phyloP scores from a whole-genome alignment of 305 asterid species.

The Plantago rigida region DNA sequence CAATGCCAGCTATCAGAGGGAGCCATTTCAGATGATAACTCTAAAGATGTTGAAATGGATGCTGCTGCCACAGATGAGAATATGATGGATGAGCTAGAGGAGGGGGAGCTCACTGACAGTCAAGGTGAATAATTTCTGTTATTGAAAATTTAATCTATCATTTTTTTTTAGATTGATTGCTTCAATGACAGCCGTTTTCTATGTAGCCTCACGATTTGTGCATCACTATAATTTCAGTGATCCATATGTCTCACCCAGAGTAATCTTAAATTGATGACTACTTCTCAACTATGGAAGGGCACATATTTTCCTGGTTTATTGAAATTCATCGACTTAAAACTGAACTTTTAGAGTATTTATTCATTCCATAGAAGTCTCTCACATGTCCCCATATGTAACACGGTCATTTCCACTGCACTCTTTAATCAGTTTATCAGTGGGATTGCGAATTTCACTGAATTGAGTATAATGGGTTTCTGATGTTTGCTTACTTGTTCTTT shows the following conservation, averaged over 20 bases:
- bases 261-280: background rate
- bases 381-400: no score
- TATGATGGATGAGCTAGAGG: slow-evolving; percentile 76
- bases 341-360: no score
- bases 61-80: slow-evolving; percentile 31
- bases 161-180: no score
- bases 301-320: no score
- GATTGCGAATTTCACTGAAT: slow-evolving; percentile 5
- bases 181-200: no score
- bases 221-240: slow-evolving; percentile 10
- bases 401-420: background rate
- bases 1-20: slow-evolving; percentile 92
- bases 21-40: slow-evolving; percentile 52
- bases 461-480: background rate
- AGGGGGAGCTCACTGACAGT: slow-evolving; percentile 83
- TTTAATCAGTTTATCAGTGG: slow-evolving; percentile 14
- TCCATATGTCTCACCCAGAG: slow-evolving; percentile 1
- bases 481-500: background rate
- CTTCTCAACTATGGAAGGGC: background rate
- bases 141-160: slow-evolving; percentile 5
- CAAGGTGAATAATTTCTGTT: slow-evolving; percentile 45
- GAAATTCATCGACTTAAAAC: no score
- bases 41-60: slow-evolving; percentile 31
- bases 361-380: no score
- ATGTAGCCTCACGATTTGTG: background rate